Conservation (phyloP, 2,329 filamentous ascomycete species). For the Penicillium sp. region DNA sequence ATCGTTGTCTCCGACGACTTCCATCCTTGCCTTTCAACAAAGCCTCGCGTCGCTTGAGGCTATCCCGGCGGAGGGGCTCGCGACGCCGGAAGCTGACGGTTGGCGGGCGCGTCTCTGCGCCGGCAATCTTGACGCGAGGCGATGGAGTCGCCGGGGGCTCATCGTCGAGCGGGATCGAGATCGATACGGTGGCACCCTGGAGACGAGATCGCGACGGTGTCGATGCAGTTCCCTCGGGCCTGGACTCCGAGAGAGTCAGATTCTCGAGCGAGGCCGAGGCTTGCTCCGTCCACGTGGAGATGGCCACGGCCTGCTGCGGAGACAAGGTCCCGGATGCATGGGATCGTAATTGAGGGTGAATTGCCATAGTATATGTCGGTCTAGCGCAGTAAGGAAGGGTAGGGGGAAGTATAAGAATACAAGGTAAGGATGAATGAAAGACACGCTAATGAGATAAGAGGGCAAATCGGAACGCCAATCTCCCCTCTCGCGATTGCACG, state of each 20-base stretch:
- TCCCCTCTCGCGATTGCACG: slow-evolving; percentile 18
- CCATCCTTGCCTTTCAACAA: slow-evolving; percentile 87
- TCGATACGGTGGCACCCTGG: slow-evolving; percentile 55
- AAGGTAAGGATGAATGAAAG: slow-evolving; percentile 4
- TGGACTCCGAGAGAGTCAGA: slow-evolving; percentile 30
- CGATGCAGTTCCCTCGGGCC: slow-evolving; percentile 47
- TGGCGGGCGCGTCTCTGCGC: slow-evolving; percentile 23
- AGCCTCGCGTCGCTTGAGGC: slow-evolving; percentile 63
- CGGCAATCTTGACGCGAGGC: slow-evolving; percentile 23
- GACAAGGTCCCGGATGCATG: slow-evolving; percentile 27
- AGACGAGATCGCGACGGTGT: slow-evolving; percentile 45
- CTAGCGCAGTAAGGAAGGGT: not conserved
- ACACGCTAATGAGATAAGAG: slow-evolving; percentile 18
- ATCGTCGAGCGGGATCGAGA: slow-evolving; percentile 73
- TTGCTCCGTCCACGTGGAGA: slow-evolving; percentile 61
- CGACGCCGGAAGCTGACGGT: slow-evolving; percentile 48
- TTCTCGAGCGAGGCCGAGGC: slow-evolving; percentile 37
- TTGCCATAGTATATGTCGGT: slow-evolving; percentile 35
- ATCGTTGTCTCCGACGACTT: slow-evolving; percentile 75
- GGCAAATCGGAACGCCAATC: slow-evolving; percentile 1
- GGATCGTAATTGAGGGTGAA: slow-evolving; percentile 36
- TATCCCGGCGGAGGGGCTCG: slow-evolving; percentile 55
- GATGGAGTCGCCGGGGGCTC: slow-evolving; percentile 26
- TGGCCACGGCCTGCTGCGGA: slow-evolving; percentile 49
- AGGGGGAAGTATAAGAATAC: slow-evolving; percentile 7